Percentiles rank a stretch among this genome's conserved stretches.
These are phyloP conservation scores for Pachyrhizus erosus DNA, from an alignment of 306 rosid genomes.

Conservation along the genomic window DNA sequence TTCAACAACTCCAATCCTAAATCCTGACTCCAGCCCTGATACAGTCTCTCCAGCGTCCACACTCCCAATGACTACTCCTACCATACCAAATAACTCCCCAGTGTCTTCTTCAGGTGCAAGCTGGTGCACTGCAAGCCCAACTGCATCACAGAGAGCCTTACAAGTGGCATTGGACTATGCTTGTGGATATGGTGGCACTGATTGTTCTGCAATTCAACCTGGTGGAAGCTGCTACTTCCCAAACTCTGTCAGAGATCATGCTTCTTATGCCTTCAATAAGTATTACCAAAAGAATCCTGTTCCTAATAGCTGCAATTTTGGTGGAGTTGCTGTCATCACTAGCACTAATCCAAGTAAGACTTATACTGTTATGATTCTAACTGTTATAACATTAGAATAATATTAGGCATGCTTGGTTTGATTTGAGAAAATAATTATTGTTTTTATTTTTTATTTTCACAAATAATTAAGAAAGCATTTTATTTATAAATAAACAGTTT, in stretches of 20 bases:
- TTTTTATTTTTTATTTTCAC: background rate
- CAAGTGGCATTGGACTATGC: conserved; percentile 88
- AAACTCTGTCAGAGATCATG: conserved; percentile 57
- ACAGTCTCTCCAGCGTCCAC: conserved; percentile 58
- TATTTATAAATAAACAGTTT: too few relatives aligned
- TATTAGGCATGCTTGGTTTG: background rate
- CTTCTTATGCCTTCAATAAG: conserved; percentile 78
- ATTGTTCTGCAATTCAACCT: conserved; percentile 71
- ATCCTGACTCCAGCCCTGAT: conserved; percentile 69
- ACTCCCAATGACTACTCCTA: conserved; percentile 48
- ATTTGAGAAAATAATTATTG: background rate
- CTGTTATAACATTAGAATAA: background rate
- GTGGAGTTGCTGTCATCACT: conserved; percentile 71
- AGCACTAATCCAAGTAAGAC: conserved; percentile 81
- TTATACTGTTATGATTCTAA: background rate
- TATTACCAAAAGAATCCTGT: conserved; percentile 75
- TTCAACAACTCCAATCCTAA: conserved; percentile 57
- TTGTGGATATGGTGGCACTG: conserved; percentile 73
- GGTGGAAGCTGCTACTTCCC: conserved; percentile 77
- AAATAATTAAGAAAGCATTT: background rate
- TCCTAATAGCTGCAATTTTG: conserved; percentile 86
- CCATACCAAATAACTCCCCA: conserved; percentile 47
- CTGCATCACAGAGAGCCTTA: conserved; percentile 57
- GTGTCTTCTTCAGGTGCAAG: conserved; percentile 53
- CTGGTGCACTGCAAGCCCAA: conserved; percentile 81